Conservation (phyloP, 2,329 filamentous ascomycete species). For the Colletotrichum musicola region DNA sequence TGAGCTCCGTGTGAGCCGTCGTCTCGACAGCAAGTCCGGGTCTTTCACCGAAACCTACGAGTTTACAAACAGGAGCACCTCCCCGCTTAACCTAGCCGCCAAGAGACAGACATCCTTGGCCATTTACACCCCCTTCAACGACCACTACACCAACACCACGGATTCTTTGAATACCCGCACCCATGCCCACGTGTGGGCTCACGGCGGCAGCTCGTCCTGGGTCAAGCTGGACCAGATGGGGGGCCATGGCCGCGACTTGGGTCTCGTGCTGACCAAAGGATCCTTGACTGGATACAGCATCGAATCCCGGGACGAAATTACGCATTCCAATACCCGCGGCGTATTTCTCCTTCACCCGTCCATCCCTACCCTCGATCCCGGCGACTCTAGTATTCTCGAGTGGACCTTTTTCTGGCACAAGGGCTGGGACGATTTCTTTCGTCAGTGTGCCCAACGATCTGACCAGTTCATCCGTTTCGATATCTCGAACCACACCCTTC, state of each 20-base stretch:
- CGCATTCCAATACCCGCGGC: slow-evolving; percentile 34
- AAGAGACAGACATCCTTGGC: slow-evolving; percentile 24
- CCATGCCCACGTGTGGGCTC: slow-evolving; percentile 35
- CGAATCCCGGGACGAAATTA: slow-evolving; percentile 31
- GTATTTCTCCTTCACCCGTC: slow-evolving; percentile 35
- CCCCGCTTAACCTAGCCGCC: slow-evolving; percentile 12
- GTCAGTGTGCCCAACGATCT: slow-evolving; percentile 22
- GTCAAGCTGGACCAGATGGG: slow-evolving; percentile 39
- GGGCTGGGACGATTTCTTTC: slow-evolving; percentile 31
- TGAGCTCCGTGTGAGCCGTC: slow-evolving; percentile 25
- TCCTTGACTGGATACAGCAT: slow-evolving; percentile 37
- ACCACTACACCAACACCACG: slow-evolving; percentile 37
- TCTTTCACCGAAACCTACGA: slow-evolving; percentile 32
- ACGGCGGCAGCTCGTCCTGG: slow-evolving; percentile 33
- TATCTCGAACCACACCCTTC: slow-evolving; percentile 14
- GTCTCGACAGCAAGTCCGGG: neutral
- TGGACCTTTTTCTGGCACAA: slow-evolving; percentile 37
- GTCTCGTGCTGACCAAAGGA: slow-evolving; percentile 30
- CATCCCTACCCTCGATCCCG: slow-evolving; percentile 25
- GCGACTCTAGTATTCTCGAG: slow-evolving; percentile 11
- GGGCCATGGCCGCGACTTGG: slow-evolving; percentile 28
- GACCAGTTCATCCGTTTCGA: slow-evolving; percentile 24
- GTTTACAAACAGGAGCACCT: slow-evolving; percentile 25
- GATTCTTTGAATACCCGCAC: slow-evolving; percentile 20
- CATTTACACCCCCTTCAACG: slow-evolving; percentile 38